Conservation (phyloP, 139 green algal genomes). For the Chlorella ohadii region DNA sequence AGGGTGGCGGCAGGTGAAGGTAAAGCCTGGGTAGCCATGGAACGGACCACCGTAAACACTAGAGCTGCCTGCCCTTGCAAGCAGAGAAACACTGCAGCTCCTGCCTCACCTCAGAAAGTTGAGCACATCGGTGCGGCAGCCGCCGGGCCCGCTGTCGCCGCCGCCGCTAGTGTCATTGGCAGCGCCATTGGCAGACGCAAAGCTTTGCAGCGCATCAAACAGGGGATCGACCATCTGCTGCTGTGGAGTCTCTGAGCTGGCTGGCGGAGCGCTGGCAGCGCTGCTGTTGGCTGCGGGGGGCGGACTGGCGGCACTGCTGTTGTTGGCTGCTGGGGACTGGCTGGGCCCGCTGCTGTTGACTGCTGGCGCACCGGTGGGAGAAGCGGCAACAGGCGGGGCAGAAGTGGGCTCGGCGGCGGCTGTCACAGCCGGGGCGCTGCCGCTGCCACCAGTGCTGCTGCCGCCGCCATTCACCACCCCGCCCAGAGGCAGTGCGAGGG, state of each 20-base stretch:
- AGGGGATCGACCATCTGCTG: constrained; percentile 19
- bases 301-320: too few relatives aligned
- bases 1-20: too few relatives aligned
- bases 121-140: constrained; percentile 2
- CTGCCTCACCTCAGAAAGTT: constrained; percentile 8
- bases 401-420: background rate
- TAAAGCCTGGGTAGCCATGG: too few relatives aligned
- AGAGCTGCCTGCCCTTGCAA: too few relatives aligned
- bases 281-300: background rate
- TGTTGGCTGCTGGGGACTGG: background rate
- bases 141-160: background rate
- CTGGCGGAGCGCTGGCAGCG: background rate
- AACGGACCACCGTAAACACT: too few relatives aligned
- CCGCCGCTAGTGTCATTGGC: background rate
- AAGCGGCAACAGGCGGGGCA: background rate
- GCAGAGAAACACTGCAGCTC: too few relatives aligned
- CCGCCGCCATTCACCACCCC: background rate
- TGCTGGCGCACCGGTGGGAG: background rate
- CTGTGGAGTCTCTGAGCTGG: background rate
- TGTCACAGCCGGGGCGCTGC: too few relatives aligned
- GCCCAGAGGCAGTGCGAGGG: background rate
- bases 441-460: background rate
- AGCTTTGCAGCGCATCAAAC: background rate
- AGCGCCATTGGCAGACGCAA: background rate
- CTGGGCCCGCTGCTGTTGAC: too few relatives aligned